Conservation (phyloP, 2,329 filamentous ascomycete genomes). For the Colletotrichum agaves region DNA sequence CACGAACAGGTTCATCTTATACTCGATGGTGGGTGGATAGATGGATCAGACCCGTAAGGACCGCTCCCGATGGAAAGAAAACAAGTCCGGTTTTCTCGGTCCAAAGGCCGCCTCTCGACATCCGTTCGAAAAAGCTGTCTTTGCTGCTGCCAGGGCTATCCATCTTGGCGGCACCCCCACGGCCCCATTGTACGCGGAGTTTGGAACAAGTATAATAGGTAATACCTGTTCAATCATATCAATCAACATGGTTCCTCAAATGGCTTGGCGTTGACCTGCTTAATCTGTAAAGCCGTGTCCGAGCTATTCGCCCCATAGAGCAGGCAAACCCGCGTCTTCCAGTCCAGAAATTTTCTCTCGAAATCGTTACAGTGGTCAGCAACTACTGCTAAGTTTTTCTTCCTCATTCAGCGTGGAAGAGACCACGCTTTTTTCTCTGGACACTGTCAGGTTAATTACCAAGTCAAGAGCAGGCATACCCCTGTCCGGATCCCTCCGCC, state of each 20-base stretch:
- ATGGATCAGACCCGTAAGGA: constrained; percentile 2
- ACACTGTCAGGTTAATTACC: too few species aligned
- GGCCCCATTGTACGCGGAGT: not conserved
- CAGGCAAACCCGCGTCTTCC: too few species aligned
- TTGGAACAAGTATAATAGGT: not conserved
- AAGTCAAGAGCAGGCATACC: constrained; percentile 19
- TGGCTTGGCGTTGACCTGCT: constrained; percentile 22
- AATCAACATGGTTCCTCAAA: constrained; percentile 31
- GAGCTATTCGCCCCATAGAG: constrained; percentile 19
- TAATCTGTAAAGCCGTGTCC: constrained; percentile 25
- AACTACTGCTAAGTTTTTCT: too few species aligned
- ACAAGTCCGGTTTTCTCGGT: constrained; percentile 1
- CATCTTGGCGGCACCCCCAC: constrained; percentile 10
- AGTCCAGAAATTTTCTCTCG: too few species aligned
- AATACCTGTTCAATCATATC: constrained; percentile 23
- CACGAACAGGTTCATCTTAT: constrained; percentile 27
- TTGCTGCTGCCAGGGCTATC: not conserved
- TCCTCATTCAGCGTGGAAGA: too few species aligned
- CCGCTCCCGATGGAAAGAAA: not conserved
- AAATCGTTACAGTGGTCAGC: too few species aligned
- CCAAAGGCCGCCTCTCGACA: constrained; percentile 15
- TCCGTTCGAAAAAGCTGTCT: constrained; percentile 9
- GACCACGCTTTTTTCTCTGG: too few species aligned
- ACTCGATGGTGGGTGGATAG: not conserved
- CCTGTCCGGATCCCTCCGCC: not conserved